These are phyloP conservation scores for Candida sojae DNA, from an alignment of 1,139 yeast genomes.

Conservation along the genomic window DNA sequence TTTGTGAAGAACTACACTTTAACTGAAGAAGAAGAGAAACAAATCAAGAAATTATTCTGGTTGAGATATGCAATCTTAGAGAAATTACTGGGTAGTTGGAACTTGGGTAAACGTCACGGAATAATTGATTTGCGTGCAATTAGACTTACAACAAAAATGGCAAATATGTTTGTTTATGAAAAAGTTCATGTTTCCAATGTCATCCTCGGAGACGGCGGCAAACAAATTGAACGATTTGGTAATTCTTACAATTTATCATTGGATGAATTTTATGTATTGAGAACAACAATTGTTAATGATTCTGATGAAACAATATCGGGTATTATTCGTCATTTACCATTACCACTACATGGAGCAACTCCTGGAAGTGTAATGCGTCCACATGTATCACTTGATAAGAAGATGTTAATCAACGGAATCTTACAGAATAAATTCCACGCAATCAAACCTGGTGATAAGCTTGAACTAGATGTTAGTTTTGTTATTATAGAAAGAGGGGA, in stretches of 20 bases:
- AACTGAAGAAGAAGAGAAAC: conserved; percentile 53
- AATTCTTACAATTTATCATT: conserved; percentile 29
- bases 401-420: conserved; percentile 62
- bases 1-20: conserved; percentile 64
- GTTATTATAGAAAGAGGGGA: conserved; percentile 69
- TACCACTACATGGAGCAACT: conserved; percentile 24
- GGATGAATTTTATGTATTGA: conserved; percentile 52
- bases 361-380: conserved; percentile 16
- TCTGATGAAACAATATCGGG: conserved; percentile 49
- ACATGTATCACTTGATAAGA: conserved; percentile 46
- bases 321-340: conserved; percentile 66
- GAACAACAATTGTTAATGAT: conserved; percentile 48
- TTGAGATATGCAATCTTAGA: conserved; percentile 64
- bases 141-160: conserved; percentile 58
- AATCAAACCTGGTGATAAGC: conserved; percentile 44
- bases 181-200: conserved; percentile 41
- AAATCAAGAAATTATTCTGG: conserved; percentile 75
- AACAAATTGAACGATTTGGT: conserved; percentile 16
- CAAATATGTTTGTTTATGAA: conserved; percentile 47
- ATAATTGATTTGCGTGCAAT: conserved; percentile 65
- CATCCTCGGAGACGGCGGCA: conserved; percentile 19
- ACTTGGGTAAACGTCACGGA: conserved; percentile 48
- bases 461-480: conserved; percentile 51
- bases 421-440: conserved; percentile 51
- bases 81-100: conserved; percentile 68